Evolutionary conservation across 179 eudicot genomes (phyloP).

Genomic region (Drosera spatulata): DNA sequence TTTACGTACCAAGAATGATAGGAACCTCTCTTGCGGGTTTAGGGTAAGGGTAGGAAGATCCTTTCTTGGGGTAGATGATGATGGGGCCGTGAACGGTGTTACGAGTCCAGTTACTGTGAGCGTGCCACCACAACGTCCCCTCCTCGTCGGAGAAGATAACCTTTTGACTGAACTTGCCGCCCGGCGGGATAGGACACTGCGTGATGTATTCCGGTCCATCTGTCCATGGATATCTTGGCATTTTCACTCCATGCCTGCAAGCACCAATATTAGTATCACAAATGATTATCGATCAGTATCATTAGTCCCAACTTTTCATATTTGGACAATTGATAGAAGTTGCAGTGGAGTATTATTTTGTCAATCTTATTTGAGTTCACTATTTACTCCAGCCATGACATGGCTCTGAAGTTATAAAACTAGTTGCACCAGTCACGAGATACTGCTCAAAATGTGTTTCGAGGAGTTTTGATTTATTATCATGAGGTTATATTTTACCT

Average conservation of each 20-base stretch:
- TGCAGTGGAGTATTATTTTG: too few relatives aligned
- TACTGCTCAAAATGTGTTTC: too few relatives aligned
- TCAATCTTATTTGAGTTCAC: too few relatives aligned
- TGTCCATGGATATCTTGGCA: slow-evolving; percentile 46
- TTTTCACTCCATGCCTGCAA: slow-evolving; percentile 49
- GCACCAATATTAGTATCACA: background rate
- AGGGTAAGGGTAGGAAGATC: slow-evolving; percentile 26
- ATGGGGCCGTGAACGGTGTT: slow-evolving; percentile 45
- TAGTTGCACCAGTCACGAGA: too few relatives aligned
- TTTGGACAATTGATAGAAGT: too few relatives aligned
- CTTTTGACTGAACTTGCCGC: slow-evolving; percentile 21
- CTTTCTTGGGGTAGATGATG: slow-evolving; percentile 25
- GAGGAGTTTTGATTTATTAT: too few relatives aligned
- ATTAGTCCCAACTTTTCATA: too few relatives aligned
- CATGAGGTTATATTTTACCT: too few relatives aligned
- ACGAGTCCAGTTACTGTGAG: slow-evolving; percentile 49
- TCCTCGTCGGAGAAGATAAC: slow-evolving; percentile 33
- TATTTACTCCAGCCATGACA: too few relatives aligned
- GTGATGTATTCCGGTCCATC: slow-evolving; percentile 63
- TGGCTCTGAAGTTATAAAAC: too few relatives aligned
- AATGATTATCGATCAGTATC: too few relatives aligned
- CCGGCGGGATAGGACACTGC: slow-evolving; percentile 48
- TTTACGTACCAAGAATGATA: slow-evolving; percentile 18
- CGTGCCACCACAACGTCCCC: slow-evolving; percentile 74
- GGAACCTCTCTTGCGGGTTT: slow-evolving; percentile 27